A percentile compares a stretch with the other conserved stretches of the same genome.
phyloP scores from a whole-genome alignment of 1,284 basidiomycete genomes.

The Rhizopogon hawkerae region DNA sequence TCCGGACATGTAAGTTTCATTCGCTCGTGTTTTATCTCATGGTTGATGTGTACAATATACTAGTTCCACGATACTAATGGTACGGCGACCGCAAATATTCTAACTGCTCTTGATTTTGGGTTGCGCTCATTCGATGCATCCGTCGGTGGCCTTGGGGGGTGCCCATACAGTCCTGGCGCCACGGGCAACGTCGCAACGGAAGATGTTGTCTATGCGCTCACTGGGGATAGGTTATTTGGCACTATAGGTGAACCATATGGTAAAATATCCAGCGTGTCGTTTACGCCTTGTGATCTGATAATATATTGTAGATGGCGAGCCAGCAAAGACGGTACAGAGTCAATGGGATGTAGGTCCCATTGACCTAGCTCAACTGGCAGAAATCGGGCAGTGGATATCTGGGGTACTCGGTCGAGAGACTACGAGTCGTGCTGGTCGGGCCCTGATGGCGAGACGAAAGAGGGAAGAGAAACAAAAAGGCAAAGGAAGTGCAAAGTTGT shows the following conservation, averaged over 20 bases:
- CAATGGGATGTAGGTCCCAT: constrained; percentile 58
- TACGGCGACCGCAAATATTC: constrained; percentile 67
- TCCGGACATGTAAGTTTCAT: constrained; percentile 60
- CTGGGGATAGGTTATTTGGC: constrained; percentile 30
- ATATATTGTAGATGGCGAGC: neutral
- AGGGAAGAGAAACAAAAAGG: constrained; percentile 20
- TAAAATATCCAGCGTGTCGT: constrained; percentile 27
- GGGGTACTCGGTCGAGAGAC: constrained; percentile 58
- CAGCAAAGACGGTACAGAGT: neutral
- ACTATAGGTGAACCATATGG: constrained; percentile 16
- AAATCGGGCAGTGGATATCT: constrained; percentile 79
- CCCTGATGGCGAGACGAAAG: constrained; percentile 52
- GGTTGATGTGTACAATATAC: constrained; percentile 2
- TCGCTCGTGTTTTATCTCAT: neutral
- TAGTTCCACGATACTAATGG: constrained; percentile 93
- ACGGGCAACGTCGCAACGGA: constrained; percentile 92
- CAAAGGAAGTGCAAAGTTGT: neutral
- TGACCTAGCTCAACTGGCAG: constrained; percentile 59
- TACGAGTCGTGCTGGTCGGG: constrained; percentile 74
- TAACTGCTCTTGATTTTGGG: constrained; percentile 55
- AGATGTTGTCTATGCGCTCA: constrained; percentile 80
- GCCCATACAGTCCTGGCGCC: constrained; percentile 92
- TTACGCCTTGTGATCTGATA: neutral
- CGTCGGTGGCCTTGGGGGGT: constrained; percentile 86
- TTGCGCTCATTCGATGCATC: constrained; percentile 67